phyloP scores from a whole-genome alignment of 805 yeast species.

The Cyberlindnera bimundalis region DNA sequence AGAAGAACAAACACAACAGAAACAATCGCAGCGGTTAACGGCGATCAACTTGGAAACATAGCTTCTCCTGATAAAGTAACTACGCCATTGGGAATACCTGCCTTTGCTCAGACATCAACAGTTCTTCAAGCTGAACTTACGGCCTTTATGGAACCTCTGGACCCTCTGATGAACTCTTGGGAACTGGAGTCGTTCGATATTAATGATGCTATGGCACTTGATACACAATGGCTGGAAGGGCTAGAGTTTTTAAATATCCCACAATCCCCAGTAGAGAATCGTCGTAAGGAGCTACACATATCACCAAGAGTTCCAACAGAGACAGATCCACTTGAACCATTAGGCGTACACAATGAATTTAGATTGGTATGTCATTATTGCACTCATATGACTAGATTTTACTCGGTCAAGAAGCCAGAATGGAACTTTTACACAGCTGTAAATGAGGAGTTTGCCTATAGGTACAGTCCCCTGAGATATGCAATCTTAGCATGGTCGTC shows the following conservation, averaged over 20 bases:
- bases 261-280: background rate
- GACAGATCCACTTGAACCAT: background rate
- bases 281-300: background rate
- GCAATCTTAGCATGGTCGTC: slow-evolving; percentile 11
- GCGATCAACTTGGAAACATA: too few relatives aligned
- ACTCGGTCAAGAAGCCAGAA: slow-evolving; percentile 8
- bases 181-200: slow-evolving; percentile 4
- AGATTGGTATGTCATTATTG: slow-evolving; percentile 9
- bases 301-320: background rate
- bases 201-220: slow-evolving; percentile 7
- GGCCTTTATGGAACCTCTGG: slow-evolving; percentile 8
- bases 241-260: slow-evolving; percentile 1
- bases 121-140: slow-evolving; percentile 7
- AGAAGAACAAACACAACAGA: too few relatives aligned
- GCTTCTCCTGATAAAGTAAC: too few relatives aligned
- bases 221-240: slow-evolving; percentile 10
- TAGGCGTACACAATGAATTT: slow-evolving; percentile 7
- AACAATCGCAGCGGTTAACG: too few relatives aligned
- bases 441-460: slow-evolving; percentile 8
- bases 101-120: background rate
- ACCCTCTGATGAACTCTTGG: slow-evolving; percentile 4
- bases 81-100: background rate
- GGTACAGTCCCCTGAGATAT: slow-evolving; percentile 4
- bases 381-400: slow-evolving; percentile 8
- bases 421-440: slow-evolving; percentile 12